Evolutionary conservation across 2,329 filamentous ascomycete genomes (phyloP), one percentile per base, ranked within the genome.

Genomic region (Pseudodiploospora longispora): DNA sequence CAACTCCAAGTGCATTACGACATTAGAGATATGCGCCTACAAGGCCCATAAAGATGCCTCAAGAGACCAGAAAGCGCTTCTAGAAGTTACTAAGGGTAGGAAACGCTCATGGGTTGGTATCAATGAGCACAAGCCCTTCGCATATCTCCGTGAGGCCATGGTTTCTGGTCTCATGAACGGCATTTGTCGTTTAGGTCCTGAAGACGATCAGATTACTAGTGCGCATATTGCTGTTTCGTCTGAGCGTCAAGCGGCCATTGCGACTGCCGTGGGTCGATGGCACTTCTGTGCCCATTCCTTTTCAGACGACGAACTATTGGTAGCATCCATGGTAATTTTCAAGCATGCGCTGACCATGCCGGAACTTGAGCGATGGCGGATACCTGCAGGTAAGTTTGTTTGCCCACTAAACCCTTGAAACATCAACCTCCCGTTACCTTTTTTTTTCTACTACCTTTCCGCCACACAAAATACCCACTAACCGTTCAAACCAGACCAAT

Each of bases 81-180:
- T 89, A 45, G 83, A 85, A 47, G 72, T 84, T 47, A 84, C 83
- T 57, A 81, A 83, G 53, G 81, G 83, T 37, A 78, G 89, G 44
- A 94, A 94, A 63, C 79, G 88, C 42, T 95, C 90, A 0, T 95
- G 90, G 90, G 88, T 95, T 36, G 89, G 90, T 28, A 76, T 94
- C 8, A 80, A 87, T 57, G 86, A 91, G 53, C 79, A 87, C 54
- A 85, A 90, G 60, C 88, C 89, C 1, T 95, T 89, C 66, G 83
- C 87, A 10, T 95, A 95, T 65, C 68, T 96, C 43, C 77, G 90
- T 48, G 90, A 96, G 67, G 87, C 86, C 40, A 95, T 96, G 88
- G 90, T 96, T 5, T 93, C 88, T 2, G 83, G 83, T 45, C 74
- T 96, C 46, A 93, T 95, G 86, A 84, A 83, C 56, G 82, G 87